Evolutionary conservation across 805 yeast genomes (phyloP), one percentile per base, ranked within the genome.

Genomic region (Priceomyces fermenticarens): DNA sequence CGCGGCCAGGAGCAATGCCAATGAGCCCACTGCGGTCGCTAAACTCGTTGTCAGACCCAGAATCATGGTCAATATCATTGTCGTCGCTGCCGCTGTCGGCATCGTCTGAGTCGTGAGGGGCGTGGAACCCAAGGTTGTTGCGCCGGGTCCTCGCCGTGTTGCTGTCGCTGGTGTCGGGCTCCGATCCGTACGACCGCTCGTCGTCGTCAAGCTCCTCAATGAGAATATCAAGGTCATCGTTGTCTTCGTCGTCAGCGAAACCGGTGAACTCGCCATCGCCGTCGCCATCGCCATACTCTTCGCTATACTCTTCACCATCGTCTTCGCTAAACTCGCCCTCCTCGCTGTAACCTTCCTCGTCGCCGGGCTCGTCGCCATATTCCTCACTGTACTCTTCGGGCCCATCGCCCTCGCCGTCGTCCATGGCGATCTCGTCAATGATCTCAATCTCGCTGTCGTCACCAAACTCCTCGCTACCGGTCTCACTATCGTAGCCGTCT

Each of bases 171-270:
- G 25, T 20, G 4, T 54, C 58, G 29, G 48, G 58, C 4, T 20
- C 25, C 4, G 25, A 20, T 8, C 45, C 39, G 2, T 12, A 36
- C 11, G 45, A 39, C 7, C 40, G 51, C 10, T 55, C 60, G 20
- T 46, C 57, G 27, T 57, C 67, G 25, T 59, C 66, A 41, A 69
- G 62, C 28, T 62, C 69, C 41, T 64, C 70, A 32, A 67, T 55
- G 73, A 73, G 67, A 3, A 64, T 67, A 42, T 66, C 72, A 11
- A 67, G 52, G 35, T 64, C 72, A 30, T 45, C 55, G 4, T 47
- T 63, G 33, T 62, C 58, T 41, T 55, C 54, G 23, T 63, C 68
- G 40, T 53, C 67, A 30, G 62, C 65, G 39, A 62, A 63, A 16
- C 58, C 66, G 40, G 65, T 60, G 36, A 47, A 49, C 17, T 52